Evolutionary conservation across 192 early-diverging fungal species (phyloP).

Genomic region (Obelidium mucronatum): DNA sequence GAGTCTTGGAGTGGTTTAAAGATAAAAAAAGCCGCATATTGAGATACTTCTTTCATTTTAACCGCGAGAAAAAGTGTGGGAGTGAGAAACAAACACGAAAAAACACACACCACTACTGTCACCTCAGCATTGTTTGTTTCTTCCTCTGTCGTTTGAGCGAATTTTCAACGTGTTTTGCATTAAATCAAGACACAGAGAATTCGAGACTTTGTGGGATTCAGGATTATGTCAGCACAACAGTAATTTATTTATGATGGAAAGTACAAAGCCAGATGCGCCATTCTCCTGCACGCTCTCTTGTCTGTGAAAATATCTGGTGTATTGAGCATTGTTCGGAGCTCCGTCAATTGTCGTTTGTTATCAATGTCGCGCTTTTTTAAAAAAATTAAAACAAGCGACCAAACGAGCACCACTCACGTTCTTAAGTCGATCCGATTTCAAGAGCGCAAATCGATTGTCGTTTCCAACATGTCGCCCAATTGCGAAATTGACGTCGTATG

Average conservation of each 20-base stretch:
- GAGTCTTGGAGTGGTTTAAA: too few species aligned
- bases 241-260: slow-evolving; percentile 36
- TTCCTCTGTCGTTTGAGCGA: too few species aligned
- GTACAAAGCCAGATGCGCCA: slow-evolving; percentile 58
- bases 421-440: slow-evolving; percentile 49
- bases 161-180: too few species aligned
- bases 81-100: too few species aligned
- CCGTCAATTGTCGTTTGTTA: slow-evolving; percentile 44
- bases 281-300: slow-evolving; percentile 53
- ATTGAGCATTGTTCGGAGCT: slow-evolving; percentile 48
- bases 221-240: too few species aligned
- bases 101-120: too few species aligned
- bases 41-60: too few species aligned
- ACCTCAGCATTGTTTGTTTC: too few species aligned
- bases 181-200: too few species aligned
- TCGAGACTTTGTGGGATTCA: too few species aligned
- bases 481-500: slow-evolving; percentile 57
- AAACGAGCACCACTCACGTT: slow-evolving; percentile 29
- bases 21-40: too few species aligned
- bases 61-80: too few species aligned
- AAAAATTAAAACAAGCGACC: neutral
- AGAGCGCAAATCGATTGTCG: slow-evolving; percentile 48
- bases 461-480: slow-evolving; percentile 57
- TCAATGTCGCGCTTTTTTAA: slow-evolving; percentile 45
- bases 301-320: slow-evolving; percentile 58